phyloP scores from a whole-genome alignment of 1,284 basidiomycete species.

The Puccinia hordei region DNA sequence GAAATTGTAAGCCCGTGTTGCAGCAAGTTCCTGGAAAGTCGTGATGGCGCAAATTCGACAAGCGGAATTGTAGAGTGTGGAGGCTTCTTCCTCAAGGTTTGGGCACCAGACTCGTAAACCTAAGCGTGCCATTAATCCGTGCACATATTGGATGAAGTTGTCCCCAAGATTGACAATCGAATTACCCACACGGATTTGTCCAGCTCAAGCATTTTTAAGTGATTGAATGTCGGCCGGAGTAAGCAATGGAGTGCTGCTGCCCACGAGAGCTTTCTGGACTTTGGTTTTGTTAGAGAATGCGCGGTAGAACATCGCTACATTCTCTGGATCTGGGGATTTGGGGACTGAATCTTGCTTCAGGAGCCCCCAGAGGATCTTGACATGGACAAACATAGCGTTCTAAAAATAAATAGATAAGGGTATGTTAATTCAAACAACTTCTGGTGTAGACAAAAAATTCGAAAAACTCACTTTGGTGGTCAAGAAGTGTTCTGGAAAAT shows the following conservation, averaged over 20 bases:
- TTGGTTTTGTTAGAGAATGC: not conserved
- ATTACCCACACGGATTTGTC: not conserved
- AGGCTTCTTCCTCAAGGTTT: too few species aligned
- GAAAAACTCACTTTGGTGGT: conserved; percentile 32
- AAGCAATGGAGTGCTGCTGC: not conserved
- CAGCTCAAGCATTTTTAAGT: not conserved
- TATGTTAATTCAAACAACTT: too few species aligned
- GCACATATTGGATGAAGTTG: conserved; percentile 16
- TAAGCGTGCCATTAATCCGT: conserved; percentile 1
- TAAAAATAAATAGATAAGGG: not conserved
- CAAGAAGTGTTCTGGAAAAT: not conserved
- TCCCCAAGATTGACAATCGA: not conserved
- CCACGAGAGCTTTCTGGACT: not conserved
- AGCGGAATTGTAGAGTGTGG: too few species aligned
- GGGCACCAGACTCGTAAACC: too few species aligned
- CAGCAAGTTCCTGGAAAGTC: not conserved
- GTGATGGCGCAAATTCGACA: too few species aligned
- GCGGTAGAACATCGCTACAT: not conserved
- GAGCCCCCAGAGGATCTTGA: conserved; percentile 30
- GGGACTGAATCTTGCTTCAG: conserved; percentile 27
- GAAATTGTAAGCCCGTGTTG: not conserved
- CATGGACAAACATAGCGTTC: conserved; percentile 26
- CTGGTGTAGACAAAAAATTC: not conserved
- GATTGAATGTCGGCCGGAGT: not conserved
- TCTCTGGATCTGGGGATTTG: not conserved